Conservation (phyloP, 176 grass and related monocot genomes). For the Triticum urartu region DNA sequence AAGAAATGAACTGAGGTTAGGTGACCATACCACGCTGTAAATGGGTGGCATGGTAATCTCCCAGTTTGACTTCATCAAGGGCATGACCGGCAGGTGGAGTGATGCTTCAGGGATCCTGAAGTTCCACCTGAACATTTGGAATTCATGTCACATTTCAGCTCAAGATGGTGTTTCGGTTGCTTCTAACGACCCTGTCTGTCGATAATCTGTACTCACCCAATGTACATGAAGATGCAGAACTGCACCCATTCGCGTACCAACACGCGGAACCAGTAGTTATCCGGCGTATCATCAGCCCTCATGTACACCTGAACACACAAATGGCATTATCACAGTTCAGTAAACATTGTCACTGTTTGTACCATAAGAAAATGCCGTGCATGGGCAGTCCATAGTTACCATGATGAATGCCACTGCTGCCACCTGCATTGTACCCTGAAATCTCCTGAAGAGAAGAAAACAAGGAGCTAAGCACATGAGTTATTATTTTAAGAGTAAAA, state of each 20-base stretch:
- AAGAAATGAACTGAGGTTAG: not conserved
- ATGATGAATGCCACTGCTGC: conserved; percentile 82
- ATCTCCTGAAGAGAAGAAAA: conserved; percentile 55
- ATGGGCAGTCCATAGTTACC: conserved; percentile 33
- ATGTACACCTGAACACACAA: conserved; percentile 71
- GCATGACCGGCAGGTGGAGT: conserved; percentile 70
- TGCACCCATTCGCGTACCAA: conserved; percentile 94
- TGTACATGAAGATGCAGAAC: conserved; percentile 93
- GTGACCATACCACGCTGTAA: conserved; percentile 82
- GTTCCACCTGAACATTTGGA: conserved; percentile 68
- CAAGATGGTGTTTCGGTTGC: not conserved
- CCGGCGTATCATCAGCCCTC: conserved; percentile 78
- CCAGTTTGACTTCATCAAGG: conserved; percentile 64
- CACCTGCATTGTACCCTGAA: conserved; percentile 95
- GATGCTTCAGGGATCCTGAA: conserved; percentile 87
- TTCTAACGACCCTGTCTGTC: not conserved
- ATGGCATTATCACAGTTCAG: conserved; percentile 4
- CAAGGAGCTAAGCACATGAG: not conserved
- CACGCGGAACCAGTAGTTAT: conserved; percentile 95
- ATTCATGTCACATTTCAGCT: not conserved
- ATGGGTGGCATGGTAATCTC: conserved; percentile 75
- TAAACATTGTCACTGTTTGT: not conserved
- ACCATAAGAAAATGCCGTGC: not conserved
- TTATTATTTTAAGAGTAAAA: not conserved
- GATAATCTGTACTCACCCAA: conserved; percentile 55